Conservation (phyloP, 2,329 filamentous ascomycete genomes). For the Fusarium compactum region DNA sequence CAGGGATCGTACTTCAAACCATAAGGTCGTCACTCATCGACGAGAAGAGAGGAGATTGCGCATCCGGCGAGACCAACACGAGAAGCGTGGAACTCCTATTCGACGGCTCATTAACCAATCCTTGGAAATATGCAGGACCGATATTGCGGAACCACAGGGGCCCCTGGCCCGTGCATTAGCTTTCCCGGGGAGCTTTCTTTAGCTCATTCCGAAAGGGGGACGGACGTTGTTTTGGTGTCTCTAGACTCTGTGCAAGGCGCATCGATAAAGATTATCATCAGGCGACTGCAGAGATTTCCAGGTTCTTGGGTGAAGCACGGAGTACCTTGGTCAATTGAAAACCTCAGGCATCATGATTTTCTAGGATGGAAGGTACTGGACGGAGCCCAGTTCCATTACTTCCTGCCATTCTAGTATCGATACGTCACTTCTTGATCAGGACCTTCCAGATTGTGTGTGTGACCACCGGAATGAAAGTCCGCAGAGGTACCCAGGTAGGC, state of each 20-base stretch:
- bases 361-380: neutral
- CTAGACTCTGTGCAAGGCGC: neutral
- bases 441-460: constrained; percentile 1
- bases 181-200: constrained; percentile 40
- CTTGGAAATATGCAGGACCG: constrained; percentile 36
- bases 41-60: constrained; percentile 44
- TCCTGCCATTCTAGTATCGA: neutral
- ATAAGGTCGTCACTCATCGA: constrained; percentile 28
- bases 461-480: neutral
- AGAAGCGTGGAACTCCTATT: constrained; percentile 37
- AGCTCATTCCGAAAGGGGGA: constrained; percentile 21
- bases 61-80: constrained; percentile 18
- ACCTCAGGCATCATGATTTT: neutral
- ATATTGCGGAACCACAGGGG: constrained; percentile 37
- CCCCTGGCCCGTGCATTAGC: constrained; percentile 32
- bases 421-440: neutral
- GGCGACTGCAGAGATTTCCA: constrained; percentile 15
- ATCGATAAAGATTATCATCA: constrained; percentile 26
- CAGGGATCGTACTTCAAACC: constrained; percentile 20
- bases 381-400: neutral
- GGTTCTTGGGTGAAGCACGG: neutral
- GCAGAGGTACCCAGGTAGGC: neutral
- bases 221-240: neutral
- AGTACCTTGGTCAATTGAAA: neutral
- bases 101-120: constrained; percentile 21